Percentiles rank a stretch among this genome's conserved stretches.
Conservation (phyloP, 768 basidiomycete species). For the Amanita subjunquillea region DNA sequence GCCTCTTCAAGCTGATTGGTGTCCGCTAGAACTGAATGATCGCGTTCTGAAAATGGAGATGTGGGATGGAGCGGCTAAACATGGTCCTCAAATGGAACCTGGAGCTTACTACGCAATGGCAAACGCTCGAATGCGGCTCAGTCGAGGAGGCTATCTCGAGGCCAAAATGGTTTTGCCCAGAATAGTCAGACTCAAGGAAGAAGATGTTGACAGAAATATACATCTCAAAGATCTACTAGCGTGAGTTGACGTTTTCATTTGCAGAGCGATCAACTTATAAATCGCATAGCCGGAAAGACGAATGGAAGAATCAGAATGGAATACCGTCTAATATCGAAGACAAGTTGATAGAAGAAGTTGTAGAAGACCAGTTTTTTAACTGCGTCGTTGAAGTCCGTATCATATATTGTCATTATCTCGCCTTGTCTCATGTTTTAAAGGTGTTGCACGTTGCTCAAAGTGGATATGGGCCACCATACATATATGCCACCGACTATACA, state of each 20-base stretch:
- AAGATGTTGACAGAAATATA: conserved; percentile 21
- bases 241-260: conserved; percentile 22
- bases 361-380: conserved; percentile 32
- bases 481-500: conserved; percentile 64
- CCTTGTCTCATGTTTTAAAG: conserved; percentile 19
- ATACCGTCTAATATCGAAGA: conserved; percentile 22
- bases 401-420: background rate
- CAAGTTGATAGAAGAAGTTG: conserved; percentile 36
- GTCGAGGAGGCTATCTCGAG: conserved; percentile 32
- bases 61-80: conserved; percentile 40
- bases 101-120: conserved; percentile 43
- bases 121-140: conserved; percentile 38
- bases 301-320: conserved; percentile 25
- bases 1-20: conserved; percentile 32
- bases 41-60: conserved; percentile 44
- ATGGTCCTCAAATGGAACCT: conserved; percentile 31
- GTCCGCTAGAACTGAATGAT: conserved; percentile 31
- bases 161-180: conserved; percentile 42
- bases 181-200: conserved; percentile 30
- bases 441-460: conserved; percentile 29
- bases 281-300: conserved; percentile 36
- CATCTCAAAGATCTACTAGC: conserved; percentile 39
- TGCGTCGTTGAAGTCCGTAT: conserved; percentile 47
- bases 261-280: background rate
- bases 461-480: conserved; percentile 20